phyloP scores from a whole-genome alignment of 768 basidiomycete species.

The Lactarius tabidus region DNA sequence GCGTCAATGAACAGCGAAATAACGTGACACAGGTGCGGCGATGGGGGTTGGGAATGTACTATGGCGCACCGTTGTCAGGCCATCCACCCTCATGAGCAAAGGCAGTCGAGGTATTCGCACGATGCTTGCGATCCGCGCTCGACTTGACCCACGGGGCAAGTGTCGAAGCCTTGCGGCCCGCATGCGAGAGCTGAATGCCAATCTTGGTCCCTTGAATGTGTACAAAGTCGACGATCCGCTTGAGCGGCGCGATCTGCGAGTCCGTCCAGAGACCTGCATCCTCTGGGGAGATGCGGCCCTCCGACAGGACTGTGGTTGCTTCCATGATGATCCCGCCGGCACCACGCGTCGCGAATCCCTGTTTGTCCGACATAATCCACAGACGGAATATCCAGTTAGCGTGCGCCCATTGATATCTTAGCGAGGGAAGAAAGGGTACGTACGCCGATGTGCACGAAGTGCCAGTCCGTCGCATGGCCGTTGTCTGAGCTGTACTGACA shows the following conservation, averaged over 20 bases:
- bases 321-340: conserved; percentile 68
- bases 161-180: conserved; percentile 69
- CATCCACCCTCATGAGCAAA: conserved; percentile 15
- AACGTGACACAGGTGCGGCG: neutral
- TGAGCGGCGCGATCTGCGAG: conserved; percentile 64
- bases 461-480: conserved; percentile 80
- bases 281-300: conserved; percentile 73
- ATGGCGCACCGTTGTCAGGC: conserved; percentile 21
- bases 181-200: conserved; percentile 78
- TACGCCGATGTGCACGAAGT: conserved; percentile 73
- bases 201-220: conserved; percentile 67
- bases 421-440: conserved; percentile 14
- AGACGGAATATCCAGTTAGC: neutral
- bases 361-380: neutral
- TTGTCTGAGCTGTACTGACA: conserved; percentile 75
- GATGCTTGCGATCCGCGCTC: conserved; percentile 35
- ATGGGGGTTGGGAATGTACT: neutral
- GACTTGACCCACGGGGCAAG: conserved; percentile 61
- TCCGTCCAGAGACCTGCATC: conserved; percentile 78
- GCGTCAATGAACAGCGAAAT: neutral
- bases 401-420: neutral
- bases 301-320: conserved; percentile 68
- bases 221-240: conserved; percentile 68
- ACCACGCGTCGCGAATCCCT: conserved; percentile 68
- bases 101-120: conserved; percentile 29